Evolutionary conservation across 2,329 filamentous ascomycete species (phyloP).

Genomic region (Ophiocordyceps camponoti-floridani): DNA sequence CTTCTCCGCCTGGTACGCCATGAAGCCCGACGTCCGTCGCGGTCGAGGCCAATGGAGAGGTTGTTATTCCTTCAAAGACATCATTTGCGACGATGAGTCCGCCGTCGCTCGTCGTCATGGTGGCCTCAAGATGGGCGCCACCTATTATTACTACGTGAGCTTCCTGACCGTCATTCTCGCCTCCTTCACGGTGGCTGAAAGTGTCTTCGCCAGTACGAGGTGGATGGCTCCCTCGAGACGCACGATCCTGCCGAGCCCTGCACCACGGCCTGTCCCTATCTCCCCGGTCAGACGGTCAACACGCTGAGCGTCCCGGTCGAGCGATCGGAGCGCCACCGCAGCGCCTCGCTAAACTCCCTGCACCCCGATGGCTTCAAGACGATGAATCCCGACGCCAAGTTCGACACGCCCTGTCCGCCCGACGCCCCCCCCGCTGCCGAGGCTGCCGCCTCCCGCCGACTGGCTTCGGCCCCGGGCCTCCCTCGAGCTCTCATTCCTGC

Average conservation of each 20-base stretch:
- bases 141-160: slow-evolving; percentile 90
- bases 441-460: slow-evolving; percentile 6
- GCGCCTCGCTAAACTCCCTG: slow-evolving; percentile 46
- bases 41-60: slow-evolving; percentile 69
- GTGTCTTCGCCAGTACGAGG: slow-evolving; percentile 54
- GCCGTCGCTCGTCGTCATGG: slow-evolving; percentile 40
- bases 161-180: neutral
- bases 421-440: slow-evolving; percentile 14
- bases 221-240: slow-evolving; percentile 61
- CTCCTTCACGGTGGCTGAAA: neutral
- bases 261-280: slow-evolving; percentile 65
- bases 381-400: slow-evolving; percentile 64
- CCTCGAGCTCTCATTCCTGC: slow-evolving; percentile 25
- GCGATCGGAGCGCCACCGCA: slow-evolving; percentile 38
- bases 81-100: slow-evolving; percentile 59
- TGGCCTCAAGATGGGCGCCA: slow-evolving; percentile 78
- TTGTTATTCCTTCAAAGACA: slow-evolving; percentile 72
- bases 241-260: slow-evolving; percentile 55
- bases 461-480: slow-evolving; percentile 13
- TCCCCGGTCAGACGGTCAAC: slow-evolving; percentile 80
- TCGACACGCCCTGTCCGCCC: slow-evolving; percentile 46
- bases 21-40: slow-evolving; percentile 64
- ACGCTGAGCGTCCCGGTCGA: slow-evolving; percentile 66
- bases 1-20: slow-evolving; percentile 59
- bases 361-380: slow-evolving; percentile 45